Conservation (phyloP, 306 rosid species). For the Gastrolobium bilobum region DNA sequence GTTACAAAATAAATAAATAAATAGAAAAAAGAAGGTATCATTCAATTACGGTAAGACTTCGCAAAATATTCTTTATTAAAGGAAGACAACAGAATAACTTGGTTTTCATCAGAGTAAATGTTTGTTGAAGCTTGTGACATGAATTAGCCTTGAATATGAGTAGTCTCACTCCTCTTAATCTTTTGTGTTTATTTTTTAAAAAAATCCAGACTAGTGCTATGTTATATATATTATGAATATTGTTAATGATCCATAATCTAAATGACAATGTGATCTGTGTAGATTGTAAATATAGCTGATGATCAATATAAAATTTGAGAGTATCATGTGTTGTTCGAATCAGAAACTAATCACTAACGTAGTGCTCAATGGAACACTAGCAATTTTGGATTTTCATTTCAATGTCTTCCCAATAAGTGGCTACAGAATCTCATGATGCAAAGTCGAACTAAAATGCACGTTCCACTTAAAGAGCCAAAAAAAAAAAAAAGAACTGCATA, state of each 20-base stretch:
- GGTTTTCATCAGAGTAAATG: not conserved
- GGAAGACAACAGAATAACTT: not conserved
- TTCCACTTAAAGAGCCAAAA: conserved; percentile 25
- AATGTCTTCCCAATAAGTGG: conserved; percentile 35
- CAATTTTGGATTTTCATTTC: conserved; percentile 1
- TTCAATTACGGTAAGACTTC: not conserved
- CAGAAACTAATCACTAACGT: not conserved
- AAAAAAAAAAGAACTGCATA: not conserved
- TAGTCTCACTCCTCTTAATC: not conserved
- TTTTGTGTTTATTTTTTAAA: not conserved
- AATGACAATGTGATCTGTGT: too few species aligned
- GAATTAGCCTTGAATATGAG: not conserved
- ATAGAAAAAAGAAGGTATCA: not conserved
- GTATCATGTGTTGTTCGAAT: conserved; percentile 14
- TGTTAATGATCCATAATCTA: not conserved
- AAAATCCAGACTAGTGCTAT: not conserved
- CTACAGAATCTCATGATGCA: conserved; percentile 47
- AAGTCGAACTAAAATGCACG: conserved; percentile 41
- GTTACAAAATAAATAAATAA: not conserved
- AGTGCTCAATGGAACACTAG: conserved; percentile 23
- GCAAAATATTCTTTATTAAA: not conserved
- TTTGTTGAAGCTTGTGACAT: not conserved
- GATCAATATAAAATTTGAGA: not conserved
- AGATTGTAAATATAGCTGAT: not conserved
- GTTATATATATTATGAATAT: not conserved